Conservation (phyloP, 2,329 filamentous ascomycete genomes). For the Fusarium sp. region DNA sequence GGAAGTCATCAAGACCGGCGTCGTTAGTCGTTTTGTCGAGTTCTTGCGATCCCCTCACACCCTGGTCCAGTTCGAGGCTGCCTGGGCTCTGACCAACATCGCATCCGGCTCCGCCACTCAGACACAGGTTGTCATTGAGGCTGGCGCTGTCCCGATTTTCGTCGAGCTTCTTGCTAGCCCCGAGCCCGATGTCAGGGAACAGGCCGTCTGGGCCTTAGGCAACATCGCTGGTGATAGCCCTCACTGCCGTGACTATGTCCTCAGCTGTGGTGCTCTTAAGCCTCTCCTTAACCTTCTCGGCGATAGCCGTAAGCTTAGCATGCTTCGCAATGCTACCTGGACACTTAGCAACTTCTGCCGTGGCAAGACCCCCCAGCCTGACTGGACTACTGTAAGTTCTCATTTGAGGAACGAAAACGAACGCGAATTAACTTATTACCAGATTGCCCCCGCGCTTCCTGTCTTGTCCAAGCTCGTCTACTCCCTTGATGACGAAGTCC, state of each 20-base stretch:
- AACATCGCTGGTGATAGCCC: slow-evolving; percentile 99
- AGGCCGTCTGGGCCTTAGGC: slow-evolving; percentile 97
- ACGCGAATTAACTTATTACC: slow-evolving; percentile 25
- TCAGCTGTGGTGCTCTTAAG: slow-evolving; percentile 89
- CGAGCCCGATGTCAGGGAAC: slow-evolving; percentile 96
- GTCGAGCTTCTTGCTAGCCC: slow-evolving; percentile 95
- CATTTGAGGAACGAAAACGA: slow-evolving; percentile 15
- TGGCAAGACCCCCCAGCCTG: slow-evolving; percentile 98
- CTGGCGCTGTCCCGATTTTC: slow-evolving; percentile 97
- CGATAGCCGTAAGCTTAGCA: slow-evolving; percentile 98
- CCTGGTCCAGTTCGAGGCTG: slow-evolving; percentile 97
- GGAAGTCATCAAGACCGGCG: slow-evolving; percentile 98
- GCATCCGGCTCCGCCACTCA: slow-evolving; percentile 96
- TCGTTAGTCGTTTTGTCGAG: slow-evolving; percentile 96
- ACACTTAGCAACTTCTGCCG: slow-evolving; percentile 99
- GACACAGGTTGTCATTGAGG: slow-evolving; percentile 98
- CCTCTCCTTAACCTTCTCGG: slow-evolving; percentile 89
- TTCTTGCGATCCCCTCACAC: slow-evolving; percentile 98
- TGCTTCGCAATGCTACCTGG: slow-evolving; percentile 99
- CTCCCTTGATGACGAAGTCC: slow-evolving; percentile 95
- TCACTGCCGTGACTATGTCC: slow-evolving; percentile 94
- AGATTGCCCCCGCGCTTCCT: slow-evolving; percentile 95
- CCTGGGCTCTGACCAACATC: slow-evolving; percentile 99
- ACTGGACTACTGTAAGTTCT: slow-evolving; percentile 87
- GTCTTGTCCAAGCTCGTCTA: slow-evolving; percentile 98